A percentile compares a stretch with the other conserved stretches of the same genome.
Evolutionary conservation across 805 yeast genomes (phyloP).

Genomic region (Pichia paraexigua): DNA sequence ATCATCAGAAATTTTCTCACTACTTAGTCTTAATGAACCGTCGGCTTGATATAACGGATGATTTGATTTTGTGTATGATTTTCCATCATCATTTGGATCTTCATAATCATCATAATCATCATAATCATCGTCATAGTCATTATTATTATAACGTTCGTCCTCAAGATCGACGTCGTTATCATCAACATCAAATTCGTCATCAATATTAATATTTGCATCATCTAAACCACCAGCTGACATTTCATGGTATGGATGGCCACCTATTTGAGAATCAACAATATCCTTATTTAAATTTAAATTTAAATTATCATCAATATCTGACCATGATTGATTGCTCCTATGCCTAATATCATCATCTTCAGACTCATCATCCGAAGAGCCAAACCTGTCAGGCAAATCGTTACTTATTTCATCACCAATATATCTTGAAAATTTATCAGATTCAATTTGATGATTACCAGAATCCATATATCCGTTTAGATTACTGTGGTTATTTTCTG

Average conservation of each 20-base stretch:
- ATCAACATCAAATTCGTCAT: slow-evolving; percentile 13
- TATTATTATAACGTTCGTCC: slow-evolving; percentile 15
- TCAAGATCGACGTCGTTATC: slow-evolving; percentile 40
- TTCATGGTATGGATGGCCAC: slow-evolving; percentile 30
- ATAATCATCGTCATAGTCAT: slow-evolving; percentile 25
- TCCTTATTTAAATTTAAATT: neutral
- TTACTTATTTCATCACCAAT: slow-evolving; percentile 68
- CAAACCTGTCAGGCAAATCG: slow-evolving; percentile 40
- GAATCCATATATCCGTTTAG: slow-evolving; percentile 17
- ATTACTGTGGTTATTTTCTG: slow-evolving; percentile 9
- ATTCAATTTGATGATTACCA: slow-evolving; percentile 22
- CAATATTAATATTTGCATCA: slow-evolving; percentile 44
- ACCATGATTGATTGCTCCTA: slow-evolving; percentile 2
- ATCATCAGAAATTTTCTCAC: slow-evolving; percentile 4
- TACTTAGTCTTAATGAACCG: slow-evolving; percentile 23
- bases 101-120: slow-evolving; percentile 54
- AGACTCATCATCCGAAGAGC: slow-evolving; percentile 49
- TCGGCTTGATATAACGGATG: slow-evolving; percentile 53
- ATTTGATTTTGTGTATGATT: slow-evolving; percentile 54
- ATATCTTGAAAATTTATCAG: slow-evolving; percentile 61
- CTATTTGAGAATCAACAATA: slow-evolving; percentile 22
- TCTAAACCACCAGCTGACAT: slow-evolving; percentile 28
- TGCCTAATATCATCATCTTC: slow-evolving; percentile 36
- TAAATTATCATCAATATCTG: slow-evolving; percentile 2
- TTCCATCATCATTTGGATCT: slow-evolving; percentile 79